Evolutionary conservation across 345 rosid species (phyloP).

Genomic region (Euphorbia tirucalli): DNA sequence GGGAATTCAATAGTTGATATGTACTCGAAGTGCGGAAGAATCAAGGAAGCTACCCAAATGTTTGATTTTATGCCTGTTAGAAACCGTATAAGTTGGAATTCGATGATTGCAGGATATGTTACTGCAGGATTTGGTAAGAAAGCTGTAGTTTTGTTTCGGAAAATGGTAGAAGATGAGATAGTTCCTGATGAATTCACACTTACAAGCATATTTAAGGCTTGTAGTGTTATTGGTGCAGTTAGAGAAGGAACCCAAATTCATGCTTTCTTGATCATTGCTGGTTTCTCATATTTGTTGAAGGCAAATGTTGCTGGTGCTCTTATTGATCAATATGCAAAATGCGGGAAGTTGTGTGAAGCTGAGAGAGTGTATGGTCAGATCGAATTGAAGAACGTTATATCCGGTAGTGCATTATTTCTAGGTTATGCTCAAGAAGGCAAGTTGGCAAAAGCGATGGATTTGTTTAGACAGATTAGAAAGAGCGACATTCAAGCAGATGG

Average conservation of each 20-base stretch:
- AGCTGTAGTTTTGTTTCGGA: slow-evolving; percentile 54
- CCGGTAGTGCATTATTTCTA: slow-evolving; percentile 72
- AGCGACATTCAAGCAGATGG: slow-evolving; percentile 42
- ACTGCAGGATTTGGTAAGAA: slow-evolving; percentile 49
- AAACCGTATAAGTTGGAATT: slow-evolving; percentile 71
- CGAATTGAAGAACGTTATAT: slow-evolving; percentile 56
- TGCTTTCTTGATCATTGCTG: slow-evolving; percentile 52
- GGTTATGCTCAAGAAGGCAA: slow-evolving; percentile 81
- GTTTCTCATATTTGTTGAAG: slow-evolving; percentile 46
- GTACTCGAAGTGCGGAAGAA: slow-evolving; percentile 74
- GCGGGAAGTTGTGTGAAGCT: slow-evolving; percentile 53
- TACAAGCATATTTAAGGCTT: slow-evolving; percentile 70
- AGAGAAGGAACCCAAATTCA: slow-evolving; percentile 61
- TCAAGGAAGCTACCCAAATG: slow-evolving; percentile 51
- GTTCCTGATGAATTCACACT: slow-evolving; percentile 65
- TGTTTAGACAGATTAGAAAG: slow-evolving; percentile 59
- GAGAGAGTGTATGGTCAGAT: slow-evolving; percentile 51
- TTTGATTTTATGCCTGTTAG: slow-evolving; percentile 43
- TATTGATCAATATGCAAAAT: slow-evolving; percentile 74
- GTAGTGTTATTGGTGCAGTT: slow-evolving; percentile 47
- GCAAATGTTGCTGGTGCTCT: slow-evolving; percentile 58
- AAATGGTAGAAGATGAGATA: slow-evolving; percentile 44
- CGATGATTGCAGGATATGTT: slow-evolving; percentile 63
- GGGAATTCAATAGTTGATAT: slow-evolving; percentile 72
- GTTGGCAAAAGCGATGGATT: slow-evolving; percentile 56